Evolutionary conservation across 2,329 filamentous ascomycete genomes (phyloP).

Genomic region (Periglandula ipomoeae): DNA sequence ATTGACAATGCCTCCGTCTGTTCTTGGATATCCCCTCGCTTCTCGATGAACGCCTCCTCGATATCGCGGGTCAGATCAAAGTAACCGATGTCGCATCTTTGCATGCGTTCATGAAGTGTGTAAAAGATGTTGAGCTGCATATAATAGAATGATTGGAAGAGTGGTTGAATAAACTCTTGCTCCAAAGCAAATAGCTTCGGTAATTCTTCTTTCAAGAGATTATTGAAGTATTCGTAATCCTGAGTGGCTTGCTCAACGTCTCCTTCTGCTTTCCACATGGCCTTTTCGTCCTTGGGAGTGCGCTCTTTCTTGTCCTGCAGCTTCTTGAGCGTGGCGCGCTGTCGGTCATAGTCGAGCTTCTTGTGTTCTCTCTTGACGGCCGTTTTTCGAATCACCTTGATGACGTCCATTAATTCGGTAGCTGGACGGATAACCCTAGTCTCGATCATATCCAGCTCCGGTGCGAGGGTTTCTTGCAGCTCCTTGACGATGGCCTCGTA

Average conservation of each 20-base stretch:
- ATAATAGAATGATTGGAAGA: slow-evolving; percentile 99
- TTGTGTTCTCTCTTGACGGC: slow-evolving; percentile 91
- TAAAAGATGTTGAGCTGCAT: slow-evolving; percentile 99
- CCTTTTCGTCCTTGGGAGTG: slow-evolving; percentile 92
- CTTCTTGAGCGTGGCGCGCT: slow-evolving; percentile 77
- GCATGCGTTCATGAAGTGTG: slow-evolving; percentile 96
- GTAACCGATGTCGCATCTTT: slow-evolving; percentile 92
- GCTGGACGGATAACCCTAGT: slow-evolving; percentile 82
- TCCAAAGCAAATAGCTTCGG: slow-evolving; percentile 86
- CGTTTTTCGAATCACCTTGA: slow-evolving; percentile 90
- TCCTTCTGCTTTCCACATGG: slow-evolving; percentile 88
- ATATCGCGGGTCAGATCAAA: slow-evolving; percentile 89
- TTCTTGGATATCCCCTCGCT: slow-evolving; percentile 82
- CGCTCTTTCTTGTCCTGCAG: slow-evolving; percentile 97
- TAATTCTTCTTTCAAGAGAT: slow-evolving; percentile 89
- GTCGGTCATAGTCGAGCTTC: slow-evolving; percentile 90
- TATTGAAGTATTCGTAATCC: slow-evolving; percentile 97
- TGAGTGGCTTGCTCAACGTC: slow-evolving; percentile 87
- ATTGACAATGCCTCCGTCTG: slow-evolving; percentile 77
- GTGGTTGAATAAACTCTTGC: slow-evolving; percentile 86
- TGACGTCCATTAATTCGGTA: slow-evolving; percentile 85
- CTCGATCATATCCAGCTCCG: slow-evolving; percentile 97
- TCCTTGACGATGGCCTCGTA: slow-evolving; percentile 89
- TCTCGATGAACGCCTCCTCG: slow-evolving; percentile 81
- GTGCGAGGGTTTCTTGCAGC: slow-evolving; percentile 75